These are phyloP conservation scores for Mycena citricolor DNA, from an alignment of 1,284 basidiomycete genomes.

Conservation along the genomic window DNA sequence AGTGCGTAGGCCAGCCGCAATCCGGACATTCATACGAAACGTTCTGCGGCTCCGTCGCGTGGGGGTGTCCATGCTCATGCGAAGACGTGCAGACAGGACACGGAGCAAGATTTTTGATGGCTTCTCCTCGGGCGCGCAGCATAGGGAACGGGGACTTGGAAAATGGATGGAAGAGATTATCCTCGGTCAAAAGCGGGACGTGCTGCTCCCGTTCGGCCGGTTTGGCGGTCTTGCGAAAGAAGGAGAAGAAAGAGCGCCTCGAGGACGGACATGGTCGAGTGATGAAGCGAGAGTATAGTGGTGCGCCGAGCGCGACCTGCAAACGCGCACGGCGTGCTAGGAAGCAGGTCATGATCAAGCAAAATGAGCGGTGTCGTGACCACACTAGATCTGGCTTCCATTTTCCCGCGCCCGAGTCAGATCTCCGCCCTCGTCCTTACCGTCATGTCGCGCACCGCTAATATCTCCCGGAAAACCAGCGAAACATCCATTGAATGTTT, in stretches of 20 bases:
- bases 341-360: constrained; percentile 7
- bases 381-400: no score
- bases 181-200: constrained; percentile 57
- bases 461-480: constrained; percentile 83
- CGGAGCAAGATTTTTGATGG: constrained; percentile 81
- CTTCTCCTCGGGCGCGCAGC: constrained; percentile 80
- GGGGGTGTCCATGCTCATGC: constrained; percentile 50
- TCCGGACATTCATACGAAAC: constrained; percentile 92
- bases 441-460: constrained; percentile 62
- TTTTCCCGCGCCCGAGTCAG: no score
- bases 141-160: constrained; percentile 89
- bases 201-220: constrained; percentile 30
- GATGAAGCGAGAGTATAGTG: constrained; percentile 24
- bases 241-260: constrained; percentile 40
- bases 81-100: constrained; percentile 82
- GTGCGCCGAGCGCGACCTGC: constrained; percentile 13
- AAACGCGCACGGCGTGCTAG: background rate
- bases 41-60: constrained; percentile 57
- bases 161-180: constrained; percentile 90
- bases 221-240: constrained; percentile 39
- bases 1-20: constrained; percentile 98
- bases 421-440: constrained; percentile 12
- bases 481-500: constrained; percentile 90
- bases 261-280: constrained; percentile 18
- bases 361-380: constrained; percentile 16